Base-by-base conservation (phyloP, 768 basidiomycete species). In the Tubosaeta sp. region DNA sequence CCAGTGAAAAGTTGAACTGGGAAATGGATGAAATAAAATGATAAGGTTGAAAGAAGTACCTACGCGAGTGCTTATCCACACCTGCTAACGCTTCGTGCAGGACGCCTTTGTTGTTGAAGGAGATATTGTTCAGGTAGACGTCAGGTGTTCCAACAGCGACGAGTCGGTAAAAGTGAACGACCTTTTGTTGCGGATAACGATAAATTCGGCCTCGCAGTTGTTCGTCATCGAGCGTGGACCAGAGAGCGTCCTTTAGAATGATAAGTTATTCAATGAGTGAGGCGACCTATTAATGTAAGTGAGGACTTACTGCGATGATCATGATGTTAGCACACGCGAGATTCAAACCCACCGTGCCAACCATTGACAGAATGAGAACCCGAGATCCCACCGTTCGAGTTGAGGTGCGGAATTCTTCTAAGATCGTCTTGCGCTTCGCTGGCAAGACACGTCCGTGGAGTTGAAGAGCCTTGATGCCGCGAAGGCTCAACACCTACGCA, bases 181-280 rank as follows among this genome's bases (percentile, higher is more conserved):
- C 49, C 38, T 61, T 61, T 5, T 16, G 14, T 39, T 63, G 58
- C 3, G 51, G 55, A 5, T 39, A 42, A 3, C 58, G 46, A 43
- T 46, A 57, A 9, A 64, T 41, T 4, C 59, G 43, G 12, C 63
- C 61, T 3, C 42, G 51, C 8, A 62, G 43, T 31, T 64, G 61
- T 16, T 32, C 31, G 30, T 62, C 59, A n/a, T 60, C 55, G 22
- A 54, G 56, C 8, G 52, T 56, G 7, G 57, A 62, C 62, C 62
- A 64, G 12, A 56, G 39, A 1, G 54, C 58, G 36, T 61, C 60
- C 60, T 64, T 32, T 32, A 32, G 31, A 30, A 11, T 30, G 29
- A 12, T 32, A 14, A 27, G 27, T 27, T 32, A 14, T 32, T 11
- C 31, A 12, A 32, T 14, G 31, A 32, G 31, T 27, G 27, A 27